Evolutionary conservation across 352 stramenopile species (phyloP), one percentile per base, ranked within the genome.

Genomic region (Phytopythium litorale): DNA sequence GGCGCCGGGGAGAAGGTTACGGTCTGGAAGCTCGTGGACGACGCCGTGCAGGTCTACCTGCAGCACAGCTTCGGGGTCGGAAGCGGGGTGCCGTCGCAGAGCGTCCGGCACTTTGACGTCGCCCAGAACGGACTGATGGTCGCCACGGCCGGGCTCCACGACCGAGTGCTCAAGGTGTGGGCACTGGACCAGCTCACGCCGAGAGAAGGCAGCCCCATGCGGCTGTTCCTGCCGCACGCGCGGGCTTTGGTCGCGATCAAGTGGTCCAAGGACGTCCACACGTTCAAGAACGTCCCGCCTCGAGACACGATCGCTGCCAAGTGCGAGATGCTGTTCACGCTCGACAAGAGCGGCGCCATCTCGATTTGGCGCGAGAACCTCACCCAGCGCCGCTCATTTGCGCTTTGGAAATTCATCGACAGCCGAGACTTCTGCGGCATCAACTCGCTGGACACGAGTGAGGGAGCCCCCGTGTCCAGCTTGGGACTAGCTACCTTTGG

Each of bases 11-110:
- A 89, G 51, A 86, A 87, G 60, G 59, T 96, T 46, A 87, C 80
- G 21, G 78, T 91, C 45, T 96, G 85, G 84, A 94, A 92, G 63
- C 40, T 96, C 11, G 79, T 92, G 13, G 77, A 94, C 48, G 87
- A 96, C 56, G 78, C 81, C 0, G 87, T 88, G 28, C 74, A 89
- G 25, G 72, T 93, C 56, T 93, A 93, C 64, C 62, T 91, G 35
- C 86, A 94, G 63, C 76, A 82, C 12, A 88, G 73, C 66, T 87
- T 96, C 12, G 65, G 58, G 0, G 40, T 92, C 32, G 67, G 62
- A 13, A 43, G 63, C 8, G 63, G 60, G 7, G 46, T 68, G 40
- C 62, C 72, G 1, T 60, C 63, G 19, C 48, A 66, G 19, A 65
- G 65, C 19, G 68, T 81, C 21, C 67, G 64, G 33, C 75, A 89